These are phyloP conservation scores for Serpula lacrymans DNA, from an alignment of 768 basidiomycete genomes.

Conservation along the genomic window DNA sequence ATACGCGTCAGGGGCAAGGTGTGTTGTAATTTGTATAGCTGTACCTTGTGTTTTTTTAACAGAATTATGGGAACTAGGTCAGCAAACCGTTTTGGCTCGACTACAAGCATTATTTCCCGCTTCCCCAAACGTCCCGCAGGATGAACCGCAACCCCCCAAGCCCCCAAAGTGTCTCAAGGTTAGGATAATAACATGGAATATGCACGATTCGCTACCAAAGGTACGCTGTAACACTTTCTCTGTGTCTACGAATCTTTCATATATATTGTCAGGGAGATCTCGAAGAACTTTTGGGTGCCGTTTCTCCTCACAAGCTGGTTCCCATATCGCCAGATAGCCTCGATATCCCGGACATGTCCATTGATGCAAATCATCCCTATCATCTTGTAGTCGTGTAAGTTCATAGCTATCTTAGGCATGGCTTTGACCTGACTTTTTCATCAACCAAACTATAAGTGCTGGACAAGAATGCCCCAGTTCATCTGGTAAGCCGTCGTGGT, in stretches of 20 bases:
- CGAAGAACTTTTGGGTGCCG: conserved; percentile 64
- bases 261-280: conserved; percentile 58
- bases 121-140: conserved; percentile 19
- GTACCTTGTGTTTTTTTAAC: no score
- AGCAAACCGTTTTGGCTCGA: conserved; percentile 44
- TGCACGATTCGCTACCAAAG: conserved; percentile 82
- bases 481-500: conserved; percentile 44
- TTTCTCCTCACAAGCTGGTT: conserved; percentile 36
- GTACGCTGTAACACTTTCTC: conserved; percentile 31
- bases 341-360: conserved; percentile 44
- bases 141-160: conserved; percentile 18
- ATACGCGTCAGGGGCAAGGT: conserved; percentile 11
- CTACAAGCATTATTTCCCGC: conserved; percentile 51
- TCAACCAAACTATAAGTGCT: conserved; percentile 34
- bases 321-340: conserved; percentile 20
- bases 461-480: conserved; percentile 84
- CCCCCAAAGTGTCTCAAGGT: conserved; percentile 55
- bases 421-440: background rate
- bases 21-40: no score
- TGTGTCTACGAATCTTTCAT: background rate
- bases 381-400: conserved; percentile 77
- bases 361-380: conserved; percentile 61
- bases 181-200: conserved; percentile 77
- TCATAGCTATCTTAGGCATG: background rate
- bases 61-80: no score